Evolutionary conservation across 106 monocot genomes (phyloP).

Genomic region (Posidonia australis): DNA sequence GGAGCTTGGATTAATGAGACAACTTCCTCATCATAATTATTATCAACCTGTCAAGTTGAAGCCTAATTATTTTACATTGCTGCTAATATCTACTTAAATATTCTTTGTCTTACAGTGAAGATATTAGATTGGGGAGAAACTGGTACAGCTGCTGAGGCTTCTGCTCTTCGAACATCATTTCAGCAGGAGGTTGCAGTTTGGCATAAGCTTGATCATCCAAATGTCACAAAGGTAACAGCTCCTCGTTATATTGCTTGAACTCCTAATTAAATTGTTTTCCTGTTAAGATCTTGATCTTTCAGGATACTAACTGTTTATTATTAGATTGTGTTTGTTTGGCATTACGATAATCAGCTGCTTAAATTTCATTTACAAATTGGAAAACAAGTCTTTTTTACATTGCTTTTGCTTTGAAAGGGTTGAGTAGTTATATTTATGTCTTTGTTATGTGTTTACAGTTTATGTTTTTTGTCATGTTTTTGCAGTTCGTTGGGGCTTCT

Average conservation of each 20-base stretch:
- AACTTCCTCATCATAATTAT: too few relatives aligned
- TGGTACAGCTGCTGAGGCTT: conserved; percentile 51
- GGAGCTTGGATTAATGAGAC: too few relatives aligned
- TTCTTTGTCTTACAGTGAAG: conserved; percentile 37
- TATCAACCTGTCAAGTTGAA: too few relatives aligned
- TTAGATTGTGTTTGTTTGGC: background rate
- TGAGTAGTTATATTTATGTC: too few relatives aligned
- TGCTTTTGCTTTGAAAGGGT: background rate
- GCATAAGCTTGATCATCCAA: conserved; percentile 69
- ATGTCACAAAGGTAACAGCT: conserved; percentile 51
- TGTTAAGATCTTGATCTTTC: background rate
- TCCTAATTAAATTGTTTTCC: background rate
- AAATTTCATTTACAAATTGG: background rate
- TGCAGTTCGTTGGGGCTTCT: conserved; percentile 70
- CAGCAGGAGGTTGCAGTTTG: conserved; percentile 60
- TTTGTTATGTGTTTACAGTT: background rate
- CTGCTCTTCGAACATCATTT: conserved; percentile 49
- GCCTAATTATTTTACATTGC: too few relatives aligned
- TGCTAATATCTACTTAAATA: too few relatives aligned
- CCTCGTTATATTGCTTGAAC: background rate
- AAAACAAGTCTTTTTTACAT: background rate
- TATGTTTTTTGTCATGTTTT: background rate
- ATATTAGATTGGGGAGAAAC: conserved; percentile 78
- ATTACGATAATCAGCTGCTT: background rate
- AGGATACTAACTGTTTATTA: background rate